Evolutionary conservation across 176 grass and related monocot species (phyloP).

Genomic region (Chrysopogon serrulatus): DNA sequence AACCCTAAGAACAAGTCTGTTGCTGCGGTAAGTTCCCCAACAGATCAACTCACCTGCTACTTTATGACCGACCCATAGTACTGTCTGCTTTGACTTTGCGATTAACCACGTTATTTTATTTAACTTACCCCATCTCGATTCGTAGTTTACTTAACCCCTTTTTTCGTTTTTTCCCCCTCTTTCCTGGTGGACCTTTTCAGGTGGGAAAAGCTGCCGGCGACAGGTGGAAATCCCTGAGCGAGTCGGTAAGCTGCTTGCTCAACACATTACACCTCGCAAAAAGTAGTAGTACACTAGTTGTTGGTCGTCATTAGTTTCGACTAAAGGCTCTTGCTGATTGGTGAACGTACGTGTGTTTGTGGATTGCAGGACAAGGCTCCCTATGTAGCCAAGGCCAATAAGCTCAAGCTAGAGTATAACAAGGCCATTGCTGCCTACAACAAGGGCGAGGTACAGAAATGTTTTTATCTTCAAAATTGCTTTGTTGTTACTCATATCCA

Average conservation of each 20-base stretch:
- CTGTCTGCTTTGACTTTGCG: not conserved
- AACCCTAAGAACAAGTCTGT: constrained; percentile 94
- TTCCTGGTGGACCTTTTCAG: not conserved
- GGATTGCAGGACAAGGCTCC: constrained; percentile 75
- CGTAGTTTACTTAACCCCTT: not conserved
- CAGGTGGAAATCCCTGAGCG: constrained; percentile 88
- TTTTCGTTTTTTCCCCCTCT: not conserved
- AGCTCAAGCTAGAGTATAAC: constrained; percentile 65
- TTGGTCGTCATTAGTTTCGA: not conserved
- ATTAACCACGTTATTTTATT: not conserved
- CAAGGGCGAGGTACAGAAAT: constrained; percentile 42
- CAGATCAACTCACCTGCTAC: not conserved
- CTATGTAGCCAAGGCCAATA: constrained; percentile 67
- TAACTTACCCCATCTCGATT: not conserved
- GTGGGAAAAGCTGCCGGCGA: constrained; percentile 89
- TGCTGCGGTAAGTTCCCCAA: constrained; percentile 42
- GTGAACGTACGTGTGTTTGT: not conserved
- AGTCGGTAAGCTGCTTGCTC: constrained; percentile 42
- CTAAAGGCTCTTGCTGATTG: not conserved
- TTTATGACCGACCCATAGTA: not conserved
- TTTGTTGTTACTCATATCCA: not conserved
- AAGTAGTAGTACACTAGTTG: not conserved
- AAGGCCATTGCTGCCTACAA: constrained; percentile 79
- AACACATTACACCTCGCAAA: not conserved
- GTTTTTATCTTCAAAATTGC: not conserved